Conservation (phyloP, 192 early-diverging fungal species). For the Jimgerdemannia flammicorona region DNA sequence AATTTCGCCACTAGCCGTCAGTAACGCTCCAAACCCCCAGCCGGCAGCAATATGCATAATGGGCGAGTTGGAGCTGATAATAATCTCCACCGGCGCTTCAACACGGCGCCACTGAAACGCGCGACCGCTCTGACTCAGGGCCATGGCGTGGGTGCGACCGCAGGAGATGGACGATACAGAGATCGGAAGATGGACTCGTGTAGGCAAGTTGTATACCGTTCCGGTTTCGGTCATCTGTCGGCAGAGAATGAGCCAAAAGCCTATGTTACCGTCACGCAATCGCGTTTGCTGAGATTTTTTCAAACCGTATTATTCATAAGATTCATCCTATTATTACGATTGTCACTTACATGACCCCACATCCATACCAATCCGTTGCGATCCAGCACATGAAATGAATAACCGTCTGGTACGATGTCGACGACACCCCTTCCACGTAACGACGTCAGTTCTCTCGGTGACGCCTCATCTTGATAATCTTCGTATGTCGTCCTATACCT, state of each 20-base stretch:
- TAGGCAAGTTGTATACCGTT: slow-evolving; percentile 1
- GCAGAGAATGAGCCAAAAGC: too few relatives aligned
- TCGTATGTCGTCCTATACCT: too few relatives aligned
- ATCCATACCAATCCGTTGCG: slow-evolving; percentile 23
- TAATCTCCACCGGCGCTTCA: not conserved
- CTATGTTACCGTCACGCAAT: too few relatives aligned
- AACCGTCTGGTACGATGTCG: slow-evolving; percentile 25
- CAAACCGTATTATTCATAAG: too few relatives aligned
- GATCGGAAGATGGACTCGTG: slow-evolving; percentile 1
- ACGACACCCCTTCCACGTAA: slow-evolving; percentile 23
- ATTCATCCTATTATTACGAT: too few relatives aligned
- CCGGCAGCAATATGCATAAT: not conserved
- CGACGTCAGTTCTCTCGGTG: slow-evolving; percentile 14
- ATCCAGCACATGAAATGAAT: slow-evolving; percentile 34
- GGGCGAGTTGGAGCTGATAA: not conserved
- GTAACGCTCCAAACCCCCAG: not conserved
- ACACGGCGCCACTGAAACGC: slow-evolving; percentile 24
- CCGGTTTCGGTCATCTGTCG: too few relatives aligned
- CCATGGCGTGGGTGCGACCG: slow-evolving; percentile 27
- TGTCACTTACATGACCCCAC: slow-evolving; percentile 3
- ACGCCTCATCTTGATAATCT: not conserved
- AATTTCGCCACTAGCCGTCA: not conserved
- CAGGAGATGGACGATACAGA: slow-evolving; percentile 12
- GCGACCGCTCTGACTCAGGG: slow-evolving; percentile 7
- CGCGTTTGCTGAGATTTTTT: too few relatives aligned